phyloP scores from a whole-genome alignment of 768 basidiomycete species.

The Trametes sanguinea region DNA sequence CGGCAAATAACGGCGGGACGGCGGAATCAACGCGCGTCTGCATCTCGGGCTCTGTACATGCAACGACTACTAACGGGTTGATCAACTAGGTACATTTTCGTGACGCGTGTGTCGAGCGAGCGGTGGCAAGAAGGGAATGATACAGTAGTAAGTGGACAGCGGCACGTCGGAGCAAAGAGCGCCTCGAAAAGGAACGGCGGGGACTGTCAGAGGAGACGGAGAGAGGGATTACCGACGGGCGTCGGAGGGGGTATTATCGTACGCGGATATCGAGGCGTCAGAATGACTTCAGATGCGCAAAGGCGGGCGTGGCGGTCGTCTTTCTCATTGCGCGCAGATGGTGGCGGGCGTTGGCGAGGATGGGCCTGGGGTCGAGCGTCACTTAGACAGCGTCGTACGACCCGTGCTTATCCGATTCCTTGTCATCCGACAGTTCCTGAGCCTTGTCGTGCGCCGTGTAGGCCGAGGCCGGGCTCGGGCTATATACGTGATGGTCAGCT shows the following conservation, averaged over 20 bases:
- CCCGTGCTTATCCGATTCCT: background rate
- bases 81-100: too few relatives aligned
- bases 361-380: background rate
- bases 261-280: background rate
- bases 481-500: background rate
- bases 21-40: too few relatives aligned
- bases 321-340: background rate
- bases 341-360: too few relatives aligned
- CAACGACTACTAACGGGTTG: too few relatives aligned
- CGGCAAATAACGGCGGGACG: too few relatives aligned
- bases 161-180: background rate
- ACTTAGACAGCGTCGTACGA: constrained; percentile 12
- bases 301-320: background rate
- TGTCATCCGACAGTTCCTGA: constrained; percentile 8
- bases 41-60: too few relatives aligned
- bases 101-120: background rate
- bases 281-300: too few relatives aligned
- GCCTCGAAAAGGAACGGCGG: background rate
- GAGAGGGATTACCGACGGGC: constrained; percentile 6
- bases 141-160: background rate
- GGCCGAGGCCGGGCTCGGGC: constrained; percentile 5
- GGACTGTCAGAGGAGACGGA: too few relatives aligned
- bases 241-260: constrained; percentile 13
- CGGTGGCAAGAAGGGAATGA: background rate
- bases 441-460: constrained; percentile 12